Evolutionary conservation across 225 moss, liverwort and hornwort species (phyloP).

Genomic region (Rhytidiadelphus loreus): DNA sequence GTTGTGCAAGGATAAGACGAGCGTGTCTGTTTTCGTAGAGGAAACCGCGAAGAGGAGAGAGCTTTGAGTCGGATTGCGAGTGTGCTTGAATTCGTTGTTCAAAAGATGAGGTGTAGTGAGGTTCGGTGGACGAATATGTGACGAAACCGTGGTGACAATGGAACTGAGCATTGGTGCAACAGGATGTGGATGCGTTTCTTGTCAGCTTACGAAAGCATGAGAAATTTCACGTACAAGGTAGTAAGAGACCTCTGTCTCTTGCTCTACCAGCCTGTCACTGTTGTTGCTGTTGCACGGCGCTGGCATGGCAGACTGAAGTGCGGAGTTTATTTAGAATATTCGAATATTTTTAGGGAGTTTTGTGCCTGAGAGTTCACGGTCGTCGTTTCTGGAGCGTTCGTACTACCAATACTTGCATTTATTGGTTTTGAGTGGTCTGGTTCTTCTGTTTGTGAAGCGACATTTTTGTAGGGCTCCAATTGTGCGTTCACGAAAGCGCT

Average conservation of each 20-base stretch:
- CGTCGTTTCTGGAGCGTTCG: not conserved
- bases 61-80: not conserved
- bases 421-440: not conserved
- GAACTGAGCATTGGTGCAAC: slow-evolving; percentile 1
- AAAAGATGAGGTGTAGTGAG: not conserved
- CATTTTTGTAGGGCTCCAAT: not conserved
- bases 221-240: slow-evolving; percentile 15
- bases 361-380: not conserved
- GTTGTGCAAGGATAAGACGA: not conserved
- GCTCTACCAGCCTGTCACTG: not conserved
- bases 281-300: not conserved
- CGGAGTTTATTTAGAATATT: not conserved
- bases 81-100: not conserved
- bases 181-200: slow-evolving; percentile 18
- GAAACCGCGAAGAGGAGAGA: not conserved
- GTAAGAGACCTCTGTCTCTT: not conserved
- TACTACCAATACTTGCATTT: not conserved
- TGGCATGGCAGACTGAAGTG: not conserved
- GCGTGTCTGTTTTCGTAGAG: not conserved
- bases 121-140: not conserved
- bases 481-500: not conserved
- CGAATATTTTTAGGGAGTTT: not conserved
- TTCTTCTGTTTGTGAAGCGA: not conserved
- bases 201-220: slow-evolving; percentile 14
- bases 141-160: not conserved